Conservation (phyloP, 2,329 filamentous ascomycete genomes). For the Aspergillus arachidicola region DNA sequence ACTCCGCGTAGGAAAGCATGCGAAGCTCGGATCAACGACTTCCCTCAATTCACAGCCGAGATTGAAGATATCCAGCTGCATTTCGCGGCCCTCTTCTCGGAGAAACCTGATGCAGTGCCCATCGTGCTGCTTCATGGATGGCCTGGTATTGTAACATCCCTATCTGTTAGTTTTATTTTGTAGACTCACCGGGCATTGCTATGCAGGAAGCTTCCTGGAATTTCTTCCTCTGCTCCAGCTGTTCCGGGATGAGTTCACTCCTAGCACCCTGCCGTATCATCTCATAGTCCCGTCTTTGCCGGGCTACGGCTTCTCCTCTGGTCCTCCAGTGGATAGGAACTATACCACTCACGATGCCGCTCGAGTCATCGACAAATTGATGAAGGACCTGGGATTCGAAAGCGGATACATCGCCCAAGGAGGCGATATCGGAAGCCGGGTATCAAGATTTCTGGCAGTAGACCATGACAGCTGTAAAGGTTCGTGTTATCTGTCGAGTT, state of each 20-base stretch:
- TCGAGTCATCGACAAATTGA: slow-evolving; percentile 31
- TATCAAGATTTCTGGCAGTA: slow-evolving; percentile 27
- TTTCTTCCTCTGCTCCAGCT: slow-evolving; percentile 34
- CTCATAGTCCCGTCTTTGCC: slow-evolving; percentile 36
- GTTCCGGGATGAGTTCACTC: slow-evolving; percentile 30
- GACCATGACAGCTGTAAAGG: slow-evolving; percentile 34
- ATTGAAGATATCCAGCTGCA: slow-evolving; percentile 50
- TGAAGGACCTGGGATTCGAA: slow-evolving; percentile 33
- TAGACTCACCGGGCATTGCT: neutral
- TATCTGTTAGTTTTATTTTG: too few species aligned
- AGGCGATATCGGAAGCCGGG: slow-evolving; percentile 34
- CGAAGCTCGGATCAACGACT: slow-evolving; percentile 51
- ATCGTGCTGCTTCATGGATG: slow-evolving; percentile 48
- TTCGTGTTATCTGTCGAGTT: neutral
- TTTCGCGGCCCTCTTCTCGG: slow-evolving; percentile 54
- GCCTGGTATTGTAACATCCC: slow-evolving; percentile 26
- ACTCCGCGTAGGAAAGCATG: slow-evolving; percentile 31
- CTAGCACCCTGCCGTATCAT: slow-evolving; percentile 31
- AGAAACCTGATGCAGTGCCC: slow-evolving; percentile 50
- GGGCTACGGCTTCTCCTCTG: slow-evolving; percentile 34
- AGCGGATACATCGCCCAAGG: slow-evolving; percentile 35
- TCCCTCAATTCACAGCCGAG: slow-evolving; percentile 52
- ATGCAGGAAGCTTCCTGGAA: slow-evolving; percentile 35
- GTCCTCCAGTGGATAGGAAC: slow-evolving; percentile 30
- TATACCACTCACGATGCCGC: slow-evolving; percentile 28